phyloP scores from a whole-genome alignment of 176 grass and related monocot genomes.

The Avena atlantica region DNA sequence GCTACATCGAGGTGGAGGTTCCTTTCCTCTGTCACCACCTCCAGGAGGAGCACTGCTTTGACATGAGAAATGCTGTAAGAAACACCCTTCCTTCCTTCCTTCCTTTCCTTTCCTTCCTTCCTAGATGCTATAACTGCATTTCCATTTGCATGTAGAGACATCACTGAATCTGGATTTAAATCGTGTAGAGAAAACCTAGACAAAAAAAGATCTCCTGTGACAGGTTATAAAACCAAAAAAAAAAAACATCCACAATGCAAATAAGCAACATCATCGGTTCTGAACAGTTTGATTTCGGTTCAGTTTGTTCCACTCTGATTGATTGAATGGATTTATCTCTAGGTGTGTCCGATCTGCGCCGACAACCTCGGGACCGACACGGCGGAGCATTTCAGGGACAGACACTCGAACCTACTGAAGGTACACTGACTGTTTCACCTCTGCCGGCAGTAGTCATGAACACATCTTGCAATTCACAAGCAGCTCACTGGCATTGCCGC shows the following conservation, averaged over 20 bases:
- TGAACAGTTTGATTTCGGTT: not conserved
- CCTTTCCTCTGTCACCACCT: slow-evolving; percentile 61
- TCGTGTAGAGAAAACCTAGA: too few relatives aligned
- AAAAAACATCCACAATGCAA: too few relatives aligned
- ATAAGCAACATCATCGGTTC: not conserved
- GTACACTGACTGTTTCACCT: not conserved
- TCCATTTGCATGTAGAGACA: slow-evolving; percentile 3
- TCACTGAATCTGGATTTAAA: not conserved
- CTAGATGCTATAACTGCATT: not conserved
- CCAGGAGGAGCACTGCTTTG: slow-evolving; percentile 75
- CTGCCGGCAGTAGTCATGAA: not conserved
- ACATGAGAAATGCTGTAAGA: slow-evolving; percentile 63
- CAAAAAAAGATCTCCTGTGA: too few relatives aligned
- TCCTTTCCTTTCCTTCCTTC: too few relatives aligned
- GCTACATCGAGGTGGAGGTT: slow-evolving; percentile 63
- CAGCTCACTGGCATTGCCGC: slow-evolving; percentile 3
- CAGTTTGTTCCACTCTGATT: not conserved
- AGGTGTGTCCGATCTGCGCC: slow-evolving; percentile 76
- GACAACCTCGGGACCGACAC: slow-evolving; percentile 56
- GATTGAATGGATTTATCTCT: not conserved
- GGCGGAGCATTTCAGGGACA: slow-evolving; percentile 53
- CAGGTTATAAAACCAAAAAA: too few relatives aligned
- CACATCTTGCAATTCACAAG: not conserved
- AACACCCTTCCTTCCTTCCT: too few relatives aligned
- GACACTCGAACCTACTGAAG: slow-evolving; percentile 57